These are phyloP conservation scores for Acanthamoeba royreba DNA, from an alignment of 208 protist species.

Conservation along the genomic window DNA sequence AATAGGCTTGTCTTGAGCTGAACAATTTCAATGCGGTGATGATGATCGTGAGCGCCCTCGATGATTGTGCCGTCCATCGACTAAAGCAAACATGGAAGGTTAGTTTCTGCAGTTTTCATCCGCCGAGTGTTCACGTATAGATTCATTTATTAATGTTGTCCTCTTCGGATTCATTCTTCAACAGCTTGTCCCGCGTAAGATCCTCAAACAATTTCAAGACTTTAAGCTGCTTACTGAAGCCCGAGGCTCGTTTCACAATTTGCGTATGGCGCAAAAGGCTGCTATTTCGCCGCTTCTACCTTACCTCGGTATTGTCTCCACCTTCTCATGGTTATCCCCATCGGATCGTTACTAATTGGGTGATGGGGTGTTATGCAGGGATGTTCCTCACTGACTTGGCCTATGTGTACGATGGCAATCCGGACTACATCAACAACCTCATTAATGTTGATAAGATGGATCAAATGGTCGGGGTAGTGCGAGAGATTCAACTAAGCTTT, in stretches of 20 bases:
- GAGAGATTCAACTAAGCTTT: background rate
- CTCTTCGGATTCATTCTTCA: background rate
- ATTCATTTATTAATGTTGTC: background rate
- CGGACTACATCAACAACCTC: background rate
- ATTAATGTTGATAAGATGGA: conserved; percentile 26
- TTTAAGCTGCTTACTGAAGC: background rate
- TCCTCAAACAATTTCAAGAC: background rate
- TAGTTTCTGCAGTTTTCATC: background rate
- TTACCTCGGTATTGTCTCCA: background rate
- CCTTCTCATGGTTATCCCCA: background rate
- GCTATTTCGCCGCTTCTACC: background rate
- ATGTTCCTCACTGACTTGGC: conserved; percentile 11
- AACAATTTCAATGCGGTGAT: conserved; percentile 37
- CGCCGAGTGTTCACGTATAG: background rate
- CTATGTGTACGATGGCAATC: background rate
- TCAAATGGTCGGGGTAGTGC: background rate
- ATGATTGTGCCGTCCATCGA: background rate
- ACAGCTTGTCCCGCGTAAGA: background rate
- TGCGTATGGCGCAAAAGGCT: background rate
- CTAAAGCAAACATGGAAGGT: conserved; percentile 18
- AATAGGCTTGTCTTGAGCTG: background rate
- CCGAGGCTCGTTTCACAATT: background rate
- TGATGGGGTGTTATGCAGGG: background rate
- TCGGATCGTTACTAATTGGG: too few species aligned
- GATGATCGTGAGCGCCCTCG: conserved; percentile 32